Evolutionary conservation across 169 alveolate genomes (phyloP).

Genomic region (Fabrea salina): DNA sequence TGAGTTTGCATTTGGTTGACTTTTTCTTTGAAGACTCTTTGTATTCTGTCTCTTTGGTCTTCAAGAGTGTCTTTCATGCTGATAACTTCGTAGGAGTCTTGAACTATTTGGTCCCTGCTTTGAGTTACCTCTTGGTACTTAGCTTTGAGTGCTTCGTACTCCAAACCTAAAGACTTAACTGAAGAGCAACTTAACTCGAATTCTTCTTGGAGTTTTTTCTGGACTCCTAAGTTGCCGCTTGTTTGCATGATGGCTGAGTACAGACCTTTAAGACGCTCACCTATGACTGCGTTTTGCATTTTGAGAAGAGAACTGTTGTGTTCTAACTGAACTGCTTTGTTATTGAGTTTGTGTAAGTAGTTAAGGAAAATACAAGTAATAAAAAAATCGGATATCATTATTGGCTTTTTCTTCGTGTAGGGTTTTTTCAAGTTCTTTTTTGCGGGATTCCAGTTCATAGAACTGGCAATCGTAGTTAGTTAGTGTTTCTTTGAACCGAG

Average conservation of each 20-base stretch:
- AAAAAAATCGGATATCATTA: constrained; percentile 36
- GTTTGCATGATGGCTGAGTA: constrained; percentile 3
- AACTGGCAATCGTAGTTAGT: neutral
- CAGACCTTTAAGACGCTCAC: constrained; percentile 32
- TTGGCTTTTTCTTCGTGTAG: constrained; percentile 32
- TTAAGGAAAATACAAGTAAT: constrained; percentile 7
- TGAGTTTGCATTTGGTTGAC: neutral
- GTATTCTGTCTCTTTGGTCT: neutral
- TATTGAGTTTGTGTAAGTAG: neutral
- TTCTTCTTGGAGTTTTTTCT: neutral
- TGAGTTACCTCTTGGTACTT: neutral
- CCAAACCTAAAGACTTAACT: too few species aligned
- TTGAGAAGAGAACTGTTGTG: neutral
- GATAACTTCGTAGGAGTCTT: neutral
- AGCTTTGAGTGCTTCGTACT: too few species aligned
- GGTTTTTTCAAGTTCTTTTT: constrained; percentile 7
- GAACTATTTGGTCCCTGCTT: neutral
- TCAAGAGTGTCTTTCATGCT: neutral
- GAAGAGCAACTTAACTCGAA: neutral
- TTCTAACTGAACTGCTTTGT: constrained; percentile 23
- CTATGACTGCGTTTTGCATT: constrained; percentile 39
- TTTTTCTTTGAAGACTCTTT: neutral
- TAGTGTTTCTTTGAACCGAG: neutral
- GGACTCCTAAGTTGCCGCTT: neutral
- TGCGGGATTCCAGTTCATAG: neutral